A percentile compares a stretch with the other conserved stretches of the same genome.
Evolutionary conservation across 2,329 filamentous ascomycete genomes (phyloP).

Genomic region (Huntiella bhutanensis): DNA sequence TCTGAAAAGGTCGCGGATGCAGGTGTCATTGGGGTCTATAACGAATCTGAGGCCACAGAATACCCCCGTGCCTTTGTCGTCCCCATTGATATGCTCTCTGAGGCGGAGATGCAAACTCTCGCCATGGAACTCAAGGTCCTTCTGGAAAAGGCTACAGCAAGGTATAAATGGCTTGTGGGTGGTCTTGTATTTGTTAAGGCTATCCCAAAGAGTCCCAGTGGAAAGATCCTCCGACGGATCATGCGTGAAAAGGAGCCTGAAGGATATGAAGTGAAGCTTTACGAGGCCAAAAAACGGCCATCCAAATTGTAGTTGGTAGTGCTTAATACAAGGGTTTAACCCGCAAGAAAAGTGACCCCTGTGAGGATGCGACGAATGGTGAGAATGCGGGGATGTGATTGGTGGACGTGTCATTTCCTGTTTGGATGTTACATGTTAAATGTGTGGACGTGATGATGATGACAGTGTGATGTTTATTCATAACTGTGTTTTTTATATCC

Average conservation of each 20-base stretch:
- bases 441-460: too few relatives aligned
- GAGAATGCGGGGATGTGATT: background rate
- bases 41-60: constrained; percentile 39
- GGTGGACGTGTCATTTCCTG: background rate
- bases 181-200: constrained; percentile 49
- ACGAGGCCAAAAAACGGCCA: constrained; percentile 11
- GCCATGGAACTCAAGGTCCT: constrained; percentile 35
- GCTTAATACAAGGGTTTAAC: too few relatives aligned
- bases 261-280: constrained; percentile 20
- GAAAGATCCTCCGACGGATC: constrained; percentile 27
- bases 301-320: constrained; percentile 9
- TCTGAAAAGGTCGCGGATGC: constrained; percentile 36
- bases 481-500: too few relatives aligned
- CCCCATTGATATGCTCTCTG: constrained; percentile 18
- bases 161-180: constrained; percentile 49
- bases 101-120: constrained; percentile 21
- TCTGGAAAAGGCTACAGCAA: constrained; percentile 39
- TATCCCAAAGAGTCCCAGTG: constrained; percentile 51
- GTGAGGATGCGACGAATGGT: background rate
- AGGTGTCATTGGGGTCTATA: constrained; percentile 42
- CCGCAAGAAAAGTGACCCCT: too few relatives aligned
- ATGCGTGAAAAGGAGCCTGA: constrained; percentile 23
- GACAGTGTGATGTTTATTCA: too few relatives aligned
- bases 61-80: constrained; percentile 45
- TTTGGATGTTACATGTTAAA: too few relatives aligned